Evolutionary conservation across 768 basidiomycete genomes (phyloP).

Genomic region (Rubroboletus satanas): DNA sequence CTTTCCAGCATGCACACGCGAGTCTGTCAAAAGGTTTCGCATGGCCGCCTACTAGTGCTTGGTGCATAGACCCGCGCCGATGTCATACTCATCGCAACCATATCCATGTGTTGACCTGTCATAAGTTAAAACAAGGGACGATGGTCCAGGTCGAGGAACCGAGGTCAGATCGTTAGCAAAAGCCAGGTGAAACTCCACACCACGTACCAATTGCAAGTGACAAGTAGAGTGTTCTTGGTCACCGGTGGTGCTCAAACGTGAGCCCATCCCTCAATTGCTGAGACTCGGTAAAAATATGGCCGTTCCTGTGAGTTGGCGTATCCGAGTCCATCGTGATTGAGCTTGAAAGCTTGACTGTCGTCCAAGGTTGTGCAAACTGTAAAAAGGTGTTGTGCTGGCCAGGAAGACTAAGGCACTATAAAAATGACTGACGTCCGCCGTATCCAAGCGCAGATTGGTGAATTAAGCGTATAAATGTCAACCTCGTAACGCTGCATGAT

Average conservation of each 20-base stretch:
- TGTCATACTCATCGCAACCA: background rate
- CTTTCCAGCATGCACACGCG: background rate
- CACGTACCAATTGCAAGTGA: background rate
- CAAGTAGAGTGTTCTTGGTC: too few relatives aligned
- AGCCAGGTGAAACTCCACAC: background rate
- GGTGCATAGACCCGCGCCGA: background rate
- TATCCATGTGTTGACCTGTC: background rate
- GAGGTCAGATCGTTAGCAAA: background rate
- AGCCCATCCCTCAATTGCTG: background rate
- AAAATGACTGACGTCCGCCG: too few relatives aligned
- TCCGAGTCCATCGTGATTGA: background rate
- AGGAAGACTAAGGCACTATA: background rate
- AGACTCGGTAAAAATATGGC: background rate
- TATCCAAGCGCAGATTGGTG: too few relatives aligned
- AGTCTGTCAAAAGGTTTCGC: background rate
- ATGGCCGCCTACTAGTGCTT: background rate
- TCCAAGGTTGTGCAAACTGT: background rate
- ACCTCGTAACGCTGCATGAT: too few relatives aligned
- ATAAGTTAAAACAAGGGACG: background rate
- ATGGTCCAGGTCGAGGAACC: background rate
- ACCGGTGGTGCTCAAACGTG: background rate
- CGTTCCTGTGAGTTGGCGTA: background rate
- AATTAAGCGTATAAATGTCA: too few relatives aligned
- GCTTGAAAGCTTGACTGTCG: background rate
- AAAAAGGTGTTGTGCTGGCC: background rate